Conservation (phyloP, 2,329 filamentous ascomycete species). For the Cadophora gregata region DNA sequence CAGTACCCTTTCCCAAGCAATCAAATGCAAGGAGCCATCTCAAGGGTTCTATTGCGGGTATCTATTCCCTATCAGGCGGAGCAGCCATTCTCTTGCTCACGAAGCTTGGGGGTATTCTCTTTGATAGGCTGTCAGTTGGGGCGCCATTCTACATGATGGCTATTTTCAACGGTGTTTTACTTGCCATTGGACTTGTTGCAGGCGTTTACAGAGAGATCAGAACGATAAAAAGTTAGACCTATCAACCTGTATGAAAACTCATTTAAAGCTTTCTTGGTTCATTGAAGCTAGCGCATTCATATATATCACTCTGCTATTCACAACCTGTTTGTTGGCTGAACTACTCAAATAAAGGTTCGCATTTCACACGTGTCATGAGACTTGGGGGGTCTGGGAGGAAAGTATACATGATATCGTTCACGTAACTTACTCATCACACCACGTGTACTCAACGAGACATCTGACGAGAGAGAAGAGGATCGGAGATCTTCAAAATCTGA, state of each 20-base stretch:
- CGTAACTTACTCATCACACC: background rate
- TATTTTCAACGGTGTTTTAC: constrained; percentile 77
- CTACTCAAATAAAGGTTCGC: background rate
- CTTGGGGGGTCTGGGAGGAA: background rate
- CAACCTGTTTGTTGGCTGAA: background rate
- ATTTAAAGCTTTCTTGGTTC: background rate
- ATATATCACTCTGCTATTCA: background rate
- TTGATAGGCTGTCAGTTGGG: constrained; percentile 75
- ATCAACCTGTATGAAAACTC: background rate
- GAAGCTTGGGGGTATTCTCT: constrained; percentile 86
- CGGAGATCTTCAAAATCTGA: background rate
- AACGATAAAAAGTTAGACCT: constrained; percentile 18
- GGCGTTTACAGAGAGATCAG: constrained; percentile 40
- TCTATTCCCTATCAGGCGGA: constrained; percentile 91
- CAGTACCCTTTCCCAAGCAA: constrained; percentile 26
- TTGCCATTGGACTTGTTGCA: constrained; percentile 53
- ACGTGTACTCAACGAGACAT: background rate
- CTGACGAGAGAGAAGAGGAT: background rate
- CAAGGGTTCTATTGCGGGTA: constrained; percentile 92
- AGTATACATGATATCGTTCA: background rate
- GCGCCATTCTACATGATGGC: constrained; percentile 97
- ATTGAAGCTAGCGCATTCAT: background rate
- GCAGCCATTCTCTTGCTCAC: constrained; percentile 89
- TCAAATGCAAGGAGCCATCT: constrained; percentile 51
- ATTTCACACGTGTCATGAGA: background rate